These are phyloP conservation scores for Pezicula rhizophila DNA, from an alignment of 2,329 filamentous ascomycete genomes.

Conservation along the genomic window DNA sequence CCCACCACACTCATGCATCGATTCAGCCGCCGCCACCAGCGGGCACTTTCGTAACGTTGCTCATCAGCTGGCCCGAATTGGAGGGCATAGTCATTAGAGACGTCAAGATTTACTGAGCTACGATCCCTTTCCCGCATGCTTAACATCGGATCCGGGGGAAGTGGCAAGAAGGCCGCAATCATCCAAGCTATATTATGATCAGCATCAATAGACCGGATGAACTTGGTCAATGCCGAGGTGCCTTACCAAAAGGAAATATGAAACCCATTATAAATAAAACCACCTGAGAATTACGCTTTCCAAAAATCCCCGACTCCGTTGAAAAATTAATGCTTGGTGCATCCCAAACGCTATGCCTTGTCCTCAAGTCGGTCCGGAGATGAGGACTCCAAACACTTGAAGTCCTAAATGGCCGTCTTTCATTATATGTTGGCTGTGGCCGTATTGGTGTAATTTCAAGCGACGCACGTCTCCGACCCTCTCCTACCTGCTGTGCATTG, in stretches of 20 bases:
- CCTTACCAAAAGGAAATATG: conserved; percentile 65
- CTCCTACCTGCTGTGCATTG: conserved; percentile 11
- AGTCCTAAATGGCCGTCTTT: conserved; percentile 19
- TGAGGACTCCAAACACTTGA: conserved; percentile 64
- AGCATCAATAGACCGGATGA: not conserved
- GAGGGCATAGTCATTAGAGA: conserved; percentile 19
- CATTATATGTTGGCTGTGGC: conserved; percentile 9
- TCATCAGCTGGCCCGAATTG: conserved; percentile 26
- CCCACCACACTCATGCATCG: conserved; percentile 54
- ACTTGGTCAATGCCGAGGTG: conserved; percentile 11
- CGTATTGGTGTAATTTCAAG: conserved; percentile 37
- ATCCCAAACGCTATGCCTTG: conserved; percentile 61
- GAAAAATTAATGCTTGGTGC: conserved; percentile 66
- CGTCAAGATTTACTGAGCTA: conserved; percentile 25
- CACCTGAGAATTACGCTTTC: conserved; percentile 67
- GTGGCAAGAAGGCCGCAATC: conserved; percentile 66
- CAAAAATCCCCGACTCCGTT: conserved; percentile 52
- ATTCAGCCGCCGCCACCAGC: conserved; percentile 59
- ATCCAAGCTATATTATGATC: conserved; percentile 59
- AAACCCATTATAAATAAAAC: conserved; percentile 72
- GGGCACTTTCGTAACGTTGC: conserved; percentile 44
- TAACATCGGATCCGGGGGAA: conserved; percentile 52
- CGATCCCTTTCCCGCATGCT: conserved; percentile 43
- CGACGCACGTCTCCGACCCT: conserved; percentile 23
- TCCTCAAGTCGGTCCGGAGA: conserved; percentile 56